Evolutionary conservation across 208 protist species (phyloP), one percentile per base, ranked within the genome.

Genomic region (Hexamita inflata): DNA sequence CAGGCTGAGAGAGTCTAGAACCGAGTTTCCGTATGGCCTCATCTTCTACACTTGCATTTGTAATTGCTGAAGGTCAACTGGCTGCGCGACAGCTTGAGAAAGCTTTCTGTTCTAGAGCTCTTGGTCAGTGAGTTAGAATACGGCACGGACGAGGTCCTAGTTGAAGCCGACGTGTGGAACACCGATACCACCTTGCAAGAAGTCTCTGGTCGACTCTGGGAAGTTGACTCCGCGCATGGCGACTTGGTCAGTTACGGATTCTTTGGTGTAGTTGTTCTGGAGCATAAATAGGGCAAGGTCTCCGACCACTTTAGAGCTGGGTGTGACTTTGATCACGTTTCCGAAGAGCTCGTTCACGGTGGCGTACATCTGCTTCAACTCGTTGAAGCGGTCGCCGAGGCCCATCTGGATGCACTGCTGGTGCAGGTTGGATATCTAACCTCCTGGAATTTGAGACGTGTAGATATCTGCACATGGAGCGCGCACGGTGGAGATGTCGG

Each of bases 371-470:
- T 73, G 2, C 24, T 78, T 73, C 13, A 41, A 49, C 45, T 83
- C 75, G 34, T 62, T 58, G 86, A 85, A 88, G 40, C 77, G 39
- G n/a, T 83, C 68, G 15, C 53, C 59, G 15, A 89, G 79, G 28
- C 86, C 84, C n/a, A 90, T 75, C 38, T 76, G 78, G 53, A 81
- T 81, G 0, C 84, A 82, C 78, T 93, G 90, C 80, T 88, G 89
- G 32, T 87, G 79, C 28, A 93, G 82, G 77, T 92, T 92, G 49
- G 84, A 88, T 77, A 89, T 90, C 79, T 92, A 84, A 29, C 86
- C 86, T 42, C 86, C 86, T n/a, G 86, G 86, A 68, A 89, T 89
- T 78, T 89, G 79, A 75, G 89, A 83, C 11, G 82, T 59, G 74
- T 86, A 89, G 0, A 89, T 86, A 53, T 85, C 75, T 11, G 84